Conservation (phyloP, 768 basidiomycete genomes). For the Favolaschia claudopus region DNA sequence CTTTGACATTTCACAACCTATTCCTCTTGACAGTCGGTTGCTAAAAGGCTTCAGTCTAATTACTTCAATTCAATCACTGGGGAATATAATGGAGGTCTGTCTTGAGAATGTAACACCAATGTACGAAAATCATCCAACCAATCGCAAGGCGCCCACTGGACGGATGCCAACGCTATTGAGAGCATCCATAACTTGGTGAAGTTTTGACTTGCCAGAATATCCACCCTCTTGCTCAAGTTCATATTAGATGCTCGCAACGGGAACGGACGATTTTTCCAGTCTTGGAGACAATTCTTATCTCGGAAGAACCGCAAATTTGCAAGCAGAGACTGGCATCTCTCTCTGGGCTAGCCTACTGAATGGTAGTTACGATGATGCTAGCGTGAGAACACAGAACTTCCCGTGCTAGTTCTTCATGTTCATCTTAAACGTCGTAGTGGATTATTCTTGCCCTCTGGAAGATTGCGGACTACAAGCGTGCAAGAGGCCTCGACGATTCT, state of each 20-base stretch:
- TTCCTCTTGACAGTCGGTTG: slow-evolving; percentile 46
- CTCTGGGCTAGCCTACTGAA: slow-evolving; percentile 52
- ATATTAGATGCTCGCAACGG: slow-evolving; percentile 56
- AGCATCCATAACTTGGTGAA: slow-evolving; percentile 57
- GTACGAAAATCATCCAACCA: not conserved
- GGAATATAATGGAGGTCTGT: slow-evolving; percentile 51
- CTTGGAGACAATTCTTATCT: slow-evolving; percentile 55
- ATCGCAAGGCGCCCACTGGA: slow-evolving; percentile 49
- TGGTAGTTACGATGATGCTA: slow-evolving; percentile 61
- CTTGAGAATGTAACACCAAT: not conserved
- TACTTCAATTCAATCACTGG: slow-evolving; percentile 51
- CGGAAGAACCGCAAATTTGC: slow-evolving; percentile 44
- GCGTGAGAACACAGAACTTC: not conserved
- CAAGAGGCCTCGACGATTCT: slow-evolving; percentile 43
- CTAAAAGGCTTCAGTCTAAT: slow-evolving; percentile 42
- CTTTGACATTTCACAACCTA: too few relatives aligned
- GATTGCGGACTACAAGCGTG: slow-evolving; percentile 58
- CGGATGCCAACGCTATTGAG: slow-evolving; percentile 63
- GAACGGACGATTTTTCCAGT: slow-evolving; percentile 45
- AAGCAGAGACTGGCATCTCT: slow-evolving; percentile 38
- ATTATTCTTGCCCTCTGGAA: slow-evolving; percentile 64
- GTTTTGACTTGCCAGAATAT: not conserved
- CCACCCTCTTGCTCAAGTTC: not conserved
- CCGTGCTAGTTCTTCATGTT: slow-evolving; percentile 41
- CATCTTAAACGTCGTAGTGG: slow-evolving; percentile 46